Evolutionary conservation across 257 asterid species (phyloP).

Genomic region (Salvia hispanica): DNA sequence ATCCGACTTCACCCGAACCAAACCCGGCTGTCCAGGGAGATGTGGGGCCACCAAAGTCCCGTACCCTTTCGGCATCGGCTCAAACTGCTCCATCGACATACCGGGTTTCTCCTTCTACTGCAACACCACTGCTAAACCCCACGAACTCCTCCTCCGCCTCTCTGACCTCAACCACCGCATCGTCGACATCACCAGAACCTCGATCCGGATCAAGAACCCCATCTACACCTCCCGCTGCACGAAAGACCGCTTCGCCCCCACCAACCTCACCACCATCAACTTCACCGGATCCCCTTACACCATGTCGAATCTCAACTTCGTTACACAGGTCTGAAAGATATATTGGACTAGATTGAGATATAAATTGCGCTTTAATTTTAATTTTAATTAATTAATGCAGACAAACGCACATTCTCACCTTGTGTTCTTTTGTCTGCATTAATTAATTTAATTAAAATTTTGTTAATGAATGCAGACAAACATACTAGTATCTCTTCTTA

Average conservation of each 20-base stretch:
- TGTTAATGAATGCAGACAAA: no score
- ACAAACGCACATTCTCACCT: no score
- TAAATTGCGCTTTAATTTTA: no score
- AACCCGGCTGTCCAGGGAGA: constrained; percentile 29
- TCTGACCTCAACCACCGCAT: constrained; percentile 19
- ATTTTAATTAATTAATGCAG: no score
- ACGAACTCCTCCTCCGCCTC: constrained; percentile 13
- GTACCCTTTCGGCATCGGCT: constrained; percentile 38
- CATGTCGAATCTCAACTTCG: not conserved
- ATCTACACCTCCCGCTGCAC: constrained; percentile 4
- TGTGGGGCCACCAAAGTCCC: constrained; percentile 36
- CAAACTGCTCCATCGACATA: constrained; percentile 28
- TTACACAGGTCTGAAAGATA: no score
- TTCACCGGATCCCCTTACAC: constrained; percentile 10
- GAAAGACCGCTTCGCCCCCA: not conserved
- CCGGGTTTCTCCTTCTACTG: constrained; percentile 34
- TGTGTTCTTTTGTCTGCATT: no score
- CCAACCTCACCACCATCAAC: constrained; percentile 17
- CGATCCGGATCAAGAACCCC: constrained; percentile 27
- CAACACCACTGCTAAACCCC: constrained; percentile 7
- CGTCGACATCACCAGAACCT: constrained; percentile 20
- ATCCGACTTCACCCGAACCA: constrained; percentile 16
- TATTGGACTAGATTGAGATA: no score
- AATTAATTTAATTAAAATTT: no score
- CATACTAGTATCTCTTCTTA: no score